These are phyloP conservation scores for Turritis glabra DNA, from an alignment of 345 rosid genomes.

Conservation along the genomic window DNA sequence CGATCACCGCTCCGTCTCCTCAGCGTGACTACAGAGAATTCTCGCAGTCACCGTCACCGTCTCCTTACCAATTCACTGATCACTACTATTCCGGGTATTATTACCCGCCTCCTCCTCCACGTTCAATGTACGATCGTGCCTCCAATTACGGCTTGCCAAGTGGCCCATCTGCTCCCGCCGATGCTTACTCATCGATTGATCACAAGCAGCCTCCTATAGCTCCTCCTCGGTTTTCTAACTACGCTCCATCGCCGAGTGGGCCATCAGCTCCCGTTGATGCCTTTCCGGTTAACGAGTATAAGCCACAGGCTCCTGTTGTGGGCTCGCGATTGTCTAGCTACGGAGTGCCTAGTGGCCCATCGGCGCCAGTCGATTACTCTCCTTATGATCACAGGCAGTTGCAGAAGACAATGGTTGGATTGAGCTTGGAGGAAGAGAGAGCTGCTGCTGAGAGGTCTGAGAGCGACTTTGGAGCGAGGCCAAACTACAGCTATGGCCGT, in stretches of 20 bases:
- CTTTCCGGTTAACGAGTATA: slow-evolving; percentile 43
- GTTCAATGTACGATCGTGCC: slow-evolving; percentile 44
- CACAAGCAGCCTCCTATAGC: slow-evolving; percentile 40
- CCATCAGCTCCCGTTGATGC: slow-evolving; percentile 59
- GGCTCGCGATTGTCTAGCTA: slow-evolving; percentile 39
- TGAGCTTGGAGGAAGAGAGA: slow-evolving; percentile 53
- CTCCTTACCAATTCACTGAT: slow-evolving; percentile 38
- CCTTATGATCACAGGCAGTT: slow-evolving; percentile 47
- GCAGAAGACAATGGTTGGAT: slow-evolving; percentile 41
- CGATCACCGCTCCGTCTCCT: slow-evolving; percentile 29
- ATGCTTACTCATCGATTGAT: slow-evolving; percentile 41
- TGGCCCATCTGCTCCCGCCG: slow-evolving; percentile 58
- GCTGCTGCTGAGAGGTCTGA: slow-evolving; percentile 40
- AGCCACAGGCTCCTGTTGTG: slow-evolving; percentile 38
- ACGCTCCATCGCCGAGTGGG: slow-evolving; percentile 34
- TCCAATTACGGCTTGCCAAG: slow-evolving; percentile 37
- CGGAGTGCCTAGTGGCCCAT: slow-evolving; percentile 48
- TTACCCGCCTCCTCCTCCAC: slow-evolving; percentile 47
- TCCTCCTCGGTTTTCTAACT: slow-evolving; percentile 32
- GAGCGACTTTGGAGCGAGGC: slow-evolving; percentile 41
- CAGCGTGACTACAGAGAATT: slow-evolving; percentile 48
- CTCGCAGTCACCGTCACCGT: slow-evolving; percentile 29
- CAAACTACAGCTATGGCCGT: slow-evolving; percentile 37
- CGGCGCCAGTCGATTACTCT: slow-evolving; percentile 61
- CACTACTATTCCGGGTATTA: slow-evolving; percentile 49